A percentile compares a stretch with the other conserved stretches of the same genome.
Conservation (phyloP, 257 asterid genomes). For the Datura wrightii region DNA sequence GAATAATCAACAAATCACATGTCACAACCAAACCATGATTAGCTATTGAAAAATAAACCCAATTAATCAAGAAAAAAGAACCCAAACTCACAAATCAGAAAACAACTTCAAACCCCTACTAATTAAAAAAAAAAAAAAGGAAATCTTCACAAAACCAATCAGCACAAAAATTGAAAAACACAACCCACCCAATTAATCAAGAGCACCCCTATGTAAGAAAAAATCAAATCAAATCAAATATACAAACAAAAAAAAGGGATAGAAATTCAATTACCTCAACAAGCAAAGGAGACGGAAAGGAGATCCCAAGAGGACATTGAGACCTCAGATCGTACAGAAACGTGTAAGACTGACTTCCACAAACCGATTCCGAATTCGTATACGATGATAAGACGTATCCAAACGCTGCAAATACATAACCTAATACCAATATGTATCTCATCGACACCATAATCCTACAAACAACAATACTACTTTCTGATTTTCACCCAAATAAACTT, state of each 20-base stretch:
- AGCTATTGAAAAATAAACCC: background rate
- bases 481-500: background rate
- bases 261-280: conserved; percentile 26
- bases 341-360: background rate
- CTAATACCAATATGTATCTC: conserved; percentile 27
- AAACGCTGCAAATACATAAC: conserved; percentile 11
- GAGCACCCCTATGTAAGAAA: no score
- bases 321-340: conserved; percentile 30
- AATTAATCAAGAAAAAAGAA: background rate
- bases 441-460: conserved; percentile 26
- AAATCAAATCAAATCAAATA: no score
- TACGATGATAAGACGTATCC: background rate
- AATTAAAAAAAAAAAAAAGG: background rate
- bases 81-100: background rate
- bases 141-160: background rate
- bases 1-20: background rate
- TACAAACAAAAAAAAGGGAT: background rate
- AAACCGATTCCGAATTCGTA: background rate
- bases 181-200: background rate
- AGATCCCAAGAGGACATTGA: conserved; percentile 31
- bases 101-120: background rate
- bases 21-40: background rate
- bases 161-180: background rate
- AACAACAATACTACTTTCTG: conserved; percentile 16
- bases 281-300: conserved; percentile 16